Evolutionary conservation across 805 yeast species (phyloP), one percentile per base, ranked within the genome.

Genomic region (Candida pseudoglaebosa): DNA sequence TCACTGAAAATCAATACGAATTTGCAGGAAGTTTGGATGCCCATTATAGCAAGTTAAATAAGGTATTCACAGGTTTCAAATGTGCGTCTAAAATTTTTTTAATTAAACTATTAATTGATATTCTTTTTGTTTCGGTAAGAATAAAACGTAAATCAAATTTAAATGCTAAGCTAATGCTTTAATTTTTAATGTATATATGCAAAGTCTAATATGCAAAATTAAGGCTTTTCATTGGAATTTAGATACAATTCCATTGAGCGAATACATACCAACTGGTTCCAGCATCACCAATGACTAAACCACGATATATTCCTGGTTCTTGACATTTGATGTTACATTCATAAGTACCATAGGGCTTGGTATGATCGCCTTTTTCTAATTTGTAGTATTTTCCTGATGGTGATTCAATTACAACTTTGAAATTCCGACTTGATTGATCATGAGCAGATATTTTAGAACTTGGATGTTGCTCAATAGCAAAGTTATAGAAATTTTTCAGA

Each of bases 201-300:
- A 26, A 26, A 26, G 5, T 13, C 12, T 26, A 26, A 13, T 26
- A 13, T 26, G 13, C 29, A 26, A 26, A 13, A 15, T n/a, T n/a
- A 12, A 26, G 9, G 29, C 29, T 6, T 26, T 26, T 30, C 33
- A 28, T 16, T 13, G 7, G 8, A 22, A 6, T 32, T 18, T 17
- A 33, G 17, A 18, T 57, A 58, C 91, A 83, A 22, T 68, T 67
- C 99, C 99, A 91, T 59, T 89, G 96, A 10, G 95, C 89, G 62
- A 86, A 88, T 3, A 85, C 87, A 51, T 88, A 83, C 87, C 95
- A 86, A 38, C 88, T 81, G 39, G 73, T 72, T 3, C 85, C 86
- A 29, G 80, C 76, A 45, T 87, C 91, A 7, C 87, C 82, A 28
- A 84, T 76, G 0, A 87, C 87, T 34, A 90, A 72, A 1, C 88